Percentiles rank a stretch among this genome's conserved stretches.
These are phyloP conservation scores for Umbilicaria muhlenbergii DNA, from an alignment of 495 filamentous ascomycete genomes.

Conservation along the genomic window DNA sequence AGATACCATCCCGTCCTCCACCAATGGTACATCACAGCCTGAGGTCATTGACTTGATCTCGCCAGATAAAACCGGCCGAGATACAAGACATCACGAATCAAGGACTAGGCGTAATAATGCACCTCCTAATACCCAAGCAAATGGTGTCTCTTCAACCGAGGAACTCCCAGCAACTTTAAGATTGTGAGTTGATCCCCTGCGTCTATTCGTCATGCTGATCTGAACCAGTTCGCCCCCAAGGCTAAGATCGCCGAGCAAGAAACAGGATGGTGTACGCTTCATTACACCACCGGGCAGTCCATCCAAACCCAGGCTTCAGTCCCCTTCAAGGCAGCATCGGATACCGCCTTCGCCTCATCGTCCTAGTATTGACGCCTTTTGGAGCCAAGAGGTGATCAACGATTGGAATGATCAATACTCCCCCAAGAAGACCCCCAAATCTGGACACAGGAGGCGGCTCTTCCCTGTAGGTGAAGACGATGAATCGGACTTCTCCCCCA, in stretches of 20 bases:
- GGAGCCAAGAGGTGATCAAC: conserved; percentile 59
- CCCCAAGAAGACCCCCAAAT: conserved; percentile 35
- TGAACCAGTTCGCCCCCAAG: conserved; percentile 9
- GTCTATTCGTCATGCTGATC: too few relatives aligned
- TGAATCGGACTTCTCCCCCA: conserved; percentile 4
- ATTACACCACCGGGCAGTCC: conserved; percentile 31
- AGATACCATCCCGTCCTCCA: too few relatives aligned
- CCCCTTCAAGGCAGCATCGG: conserved; percentile 32
- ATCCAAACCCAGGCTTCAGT: conserved; percentile 25
- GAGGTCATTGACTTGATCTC: background rate
- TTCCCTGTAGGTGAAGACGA: conserved; percentile 21
- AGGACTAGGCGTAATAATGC: background rate
- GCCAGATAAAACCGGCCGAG: background rate
- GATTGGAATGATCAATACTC: conserved; percentile 74
- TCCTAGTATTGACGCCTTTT: conserved; percentile 63
- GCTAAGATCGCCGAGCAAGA: conserved; percentile 5
- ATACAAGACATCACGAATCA: background rate
- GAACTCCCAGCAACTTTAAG: background rate
- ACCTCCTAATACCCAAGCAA: background rate
- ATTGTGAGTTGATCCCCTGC: conserved; percentile 3
- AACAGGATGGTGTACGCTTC: background rate
- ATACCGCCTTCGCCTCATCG: conserved; percentile 44
- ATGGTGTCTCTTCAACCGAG: background rate
- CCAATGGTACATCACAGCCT: too few relatives aligned
- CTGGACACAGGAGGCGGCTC: conserved; percentile 15